These are phyloP conservation scores for Talaromyces nanjingensis DNA, from an alignment of 495 filamentous ascomycete genomes.

Conservation along the genomic window DNA sequence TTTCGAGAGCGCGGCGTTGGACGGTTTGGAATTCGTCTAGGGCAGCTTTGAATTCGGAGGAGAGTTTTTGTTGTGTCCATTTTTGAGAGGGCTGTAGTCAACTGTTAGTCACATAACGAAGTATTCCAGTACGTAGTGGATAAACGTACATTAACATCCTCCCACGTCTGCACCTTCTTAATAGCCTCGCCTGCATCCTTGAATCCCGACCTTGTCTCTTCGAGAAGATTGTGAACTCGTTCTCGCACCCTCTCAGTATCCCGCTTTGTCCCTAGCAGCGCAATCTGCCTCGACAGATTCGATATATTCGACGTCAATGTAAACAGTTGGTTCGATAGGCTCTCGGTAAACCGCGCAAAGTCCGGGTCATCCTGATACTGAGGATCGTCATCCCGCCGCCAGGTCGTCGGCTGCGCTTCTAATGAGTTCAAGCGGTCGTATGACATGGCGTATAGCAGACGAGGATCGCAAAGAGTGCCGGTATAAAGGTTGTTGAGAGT, in stretches of 20 bases:
- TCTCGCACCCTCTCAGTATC: conserved; percentile 90
- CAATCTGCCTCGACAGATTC: conserved; percentile 70
- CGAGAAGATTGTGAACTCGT: conserved; percentile 75
- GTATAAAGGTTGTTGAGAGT: conserved; percentile 8
- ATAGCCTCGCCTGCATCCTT: conserved; percentile 89
- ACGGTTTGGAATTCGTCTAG: conserved; percentile 85
- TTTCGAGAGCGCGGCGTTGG: conserved; percentile 83
- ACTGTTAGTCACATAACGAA: conserved; percentile 9
- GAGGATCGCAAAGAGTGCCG: conserved; percentile 6
- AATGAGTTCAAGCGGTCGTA: conserved; percentile 80
- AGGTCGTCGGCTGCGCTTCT: conserved; percentile 71
- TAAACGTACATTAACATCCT: conserved; percentile 77
- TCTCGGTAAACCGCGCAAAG: conserved; percentile 73
- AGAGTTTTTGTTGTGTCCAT: conserved; percentile 91
- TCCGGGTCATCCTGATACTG: conserved; percentile 82
- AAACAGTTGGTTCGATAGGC: conserved; percentile 80
- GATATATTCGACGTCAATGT: conserved; percentile 80
- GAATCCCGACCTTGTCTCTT: conserved; percentile 79
- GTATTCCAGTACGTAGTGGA: too few relatives aligned
- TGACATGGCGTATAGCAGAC: conserved; percentile 57
- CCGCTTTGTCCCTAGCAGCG: conserved; percentile 76
- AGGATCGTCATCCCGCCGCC: conserved; percentile 63
- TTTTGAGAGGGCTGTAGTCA: conserved; percentile 71
- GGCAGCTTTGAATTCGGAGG: conserved; percentile 79
- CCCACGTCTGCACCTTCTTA: conserved; percentile 87